Evolutionary conservation across 208 protist genomes (phyloP).

Genomic region (Crithidia fasciculata): DNA sequence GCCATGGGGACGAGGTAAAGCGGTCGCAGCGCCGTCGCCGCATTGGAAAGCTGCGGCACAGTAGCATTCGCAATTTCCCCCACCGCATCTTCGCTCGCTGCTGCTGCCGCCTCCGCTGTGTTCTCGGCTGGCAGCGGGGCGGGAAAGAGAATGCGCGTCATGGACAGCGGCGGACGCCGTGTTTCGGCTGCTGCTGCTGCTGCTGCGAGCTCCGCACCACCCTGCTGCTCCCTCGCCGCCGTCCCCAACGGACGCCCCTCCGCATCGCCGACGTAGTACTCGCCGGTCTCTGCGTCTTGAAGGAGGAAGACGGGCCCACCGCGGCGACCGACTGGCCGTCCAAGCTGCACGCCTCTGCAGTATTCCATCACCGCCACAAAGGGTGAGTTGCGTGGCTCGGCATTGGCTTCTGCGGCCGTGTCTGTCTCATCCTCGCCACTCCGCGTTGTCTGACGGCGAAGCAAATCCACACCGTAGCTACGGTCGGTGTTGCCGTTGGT

Average conservation of each 20-base stretch:
- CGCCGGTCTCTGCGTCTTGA: constrained; percentile 25
- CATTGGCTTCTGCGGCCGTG: not conserved
- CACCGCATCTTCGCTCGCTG: not conserved
- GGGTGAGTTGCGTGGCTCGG: constrained; percentile 18
- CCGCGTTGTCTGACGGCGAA: not conserved
- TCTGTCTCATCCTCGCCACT: not conserved
- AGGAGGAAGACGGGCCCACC: constrained; percentile 52
- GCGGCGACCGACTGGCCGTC: constrained; percentile 45
- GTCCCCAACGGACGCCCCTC: constrained; percentile 10
- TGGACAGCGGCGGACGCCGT: constrained; percentile 30
- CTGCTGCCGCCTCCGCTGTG: not conserved
- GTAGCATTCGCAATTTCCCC: no score
- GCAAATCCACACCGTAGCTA: not conserved
- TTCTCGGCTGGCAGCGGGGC: constrained; percentile 12
- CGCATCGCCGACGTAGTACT: constrained; percentile 44
- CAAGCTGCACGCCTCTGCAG: constrained; percentile 67
- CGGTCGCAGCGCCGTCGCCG: constrained; percentile 24
- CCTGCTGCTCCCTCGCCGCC: not conserved
- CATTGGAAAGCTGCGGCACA: no score
- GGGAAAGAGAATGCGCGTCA: constrained; percentile 59
- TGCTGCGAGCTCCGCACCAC: not conserved
- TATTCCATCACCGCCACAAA: constrained; percentile 73
- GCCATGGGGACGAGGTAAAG: constrained; percentile 54
- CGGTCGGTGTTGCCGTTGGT: not conserved
- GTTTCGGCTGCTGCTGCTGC: constrained; percentile 1